Conservation (phyloP, 495 filamentous ascomycete species). For the Copromyces sp. region DNA sequence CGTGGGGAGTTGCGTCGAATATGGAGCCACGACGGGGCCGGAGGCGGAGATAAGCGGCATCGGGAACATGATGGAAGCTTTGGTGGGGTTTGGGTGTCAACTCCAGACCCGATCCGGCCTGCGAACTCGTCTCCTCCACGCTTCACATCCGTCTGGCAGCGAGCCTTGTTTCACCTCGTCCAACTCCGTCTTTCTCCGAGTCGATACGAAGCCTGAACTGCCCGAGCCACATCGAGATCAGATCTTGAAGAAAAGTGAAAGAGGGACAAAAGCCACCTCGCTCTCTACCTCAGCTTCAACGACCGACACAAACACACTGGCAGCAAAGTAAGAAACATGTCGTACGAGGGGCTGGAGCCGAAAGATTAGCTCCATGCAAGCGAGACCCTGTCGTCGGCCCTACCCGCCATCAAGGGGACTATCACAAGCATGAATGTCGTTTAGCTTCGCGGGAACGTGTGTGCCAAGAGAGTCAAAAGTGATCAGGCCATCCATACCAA, state of each 20-base stretch:
- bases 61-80: not conserved
- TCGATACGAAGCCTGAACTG: not conserved
- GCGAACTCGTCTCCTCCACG: not conserved
- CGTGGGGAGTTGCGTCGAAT: not conserved
- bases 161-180: not conserved
- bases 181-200: not conserved
- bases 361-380: not conserved
- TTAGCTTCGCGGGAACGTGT: not conserved
- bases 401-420: not conserved
- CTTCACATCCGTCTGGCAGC: not conserved
- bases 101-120: not conserved
- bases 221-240: not conserved
- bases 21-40: not conserved
- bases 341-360: not conserved
- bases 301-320: not conserved
- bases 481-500: not conserved
- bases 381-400: not conserved
- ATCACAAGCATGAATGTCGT: not conserved
- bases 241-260: not conserved
- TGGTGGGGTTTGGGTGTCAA: not conserved
- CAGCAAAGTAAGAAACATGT: not conserved
- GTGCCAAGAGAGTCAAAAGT: not conserved
- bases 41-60: not conserved
- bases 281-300: not conserved
- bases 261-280: not conserved